Evolutionary conservation across 2,329 filamentous ascomycete species (phyloP).

Genomic region (Thelonectria discophora): DNA sequence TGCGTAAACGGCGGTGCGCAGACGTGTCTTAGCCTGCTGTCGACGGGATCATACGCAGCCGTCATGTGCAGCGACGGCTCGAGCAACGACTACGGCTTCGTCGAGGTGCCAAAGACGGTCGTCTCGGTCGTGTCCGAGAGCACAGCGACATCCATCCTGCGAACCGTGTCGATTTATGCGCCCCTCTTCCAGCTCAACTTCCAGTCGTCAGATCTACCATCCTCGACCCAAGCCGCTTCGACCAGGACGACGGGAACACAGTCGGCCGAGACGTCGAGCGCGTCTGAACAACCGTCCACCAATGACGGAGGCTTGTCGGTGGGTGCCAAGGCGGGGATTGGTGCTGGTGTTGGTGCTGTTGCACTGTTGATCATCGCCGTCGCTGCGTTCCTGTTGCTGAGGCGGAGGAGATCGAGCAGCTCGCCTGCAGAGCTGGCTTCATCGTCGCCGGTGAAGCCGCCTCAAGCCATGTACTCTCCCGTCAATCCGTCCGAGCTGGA

Average conservation of each 20-base stretch:
- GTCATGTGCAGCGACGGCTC: constrained; percentile 34
- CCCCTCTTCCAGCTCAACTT: constrained; percentile 46
- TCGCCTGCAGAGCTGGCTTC: background rate
- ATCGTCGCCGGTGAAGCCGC: background rate
- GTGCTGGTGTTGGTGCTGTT: constrained; percentile 18
- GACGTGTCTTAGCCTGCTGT: constrained; percentile 23
- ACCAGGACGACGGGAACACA: background rate
- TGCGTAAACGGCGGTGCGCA: constrained; percentile 17
- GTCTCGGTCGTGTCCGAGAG: constrained; percentile 14
- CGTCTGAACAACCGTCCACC: background rate
- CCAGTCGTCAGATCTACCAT: constrained; percentile 35
- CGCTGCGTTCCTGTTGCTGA: constrained; percentile 4
- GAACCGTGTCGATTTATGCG: constrained; percentile 34
- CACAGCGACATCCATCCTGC: constrained; percentile 4
- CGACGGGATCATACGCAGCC: constrained; percentile 32
- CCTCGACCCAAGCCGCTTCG: constrained; percentile 22
- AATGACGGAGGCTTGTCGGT: constrained; percentile 22
- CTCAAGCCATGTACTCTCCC: background rate
- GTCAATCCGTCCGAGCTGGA: background rate
- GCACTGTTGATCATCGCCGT: constrained; percentile 23
- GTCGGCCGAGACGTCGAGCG: background rate
- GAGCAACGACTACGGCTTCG: constrained; percentile 27
- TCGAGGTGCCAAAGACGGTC: constrained; percentile 26
- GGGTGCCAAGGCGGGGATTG: constrained; percentile 32
- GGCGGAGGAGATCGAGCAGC: background rate